A percentile compares a stretch with the other conserved stretches of the same genome.
Evolutionary conservation across 2,329 filamentous ascomycete species (phyloP).

Genomic region (Epichloe baconii): DNA sequence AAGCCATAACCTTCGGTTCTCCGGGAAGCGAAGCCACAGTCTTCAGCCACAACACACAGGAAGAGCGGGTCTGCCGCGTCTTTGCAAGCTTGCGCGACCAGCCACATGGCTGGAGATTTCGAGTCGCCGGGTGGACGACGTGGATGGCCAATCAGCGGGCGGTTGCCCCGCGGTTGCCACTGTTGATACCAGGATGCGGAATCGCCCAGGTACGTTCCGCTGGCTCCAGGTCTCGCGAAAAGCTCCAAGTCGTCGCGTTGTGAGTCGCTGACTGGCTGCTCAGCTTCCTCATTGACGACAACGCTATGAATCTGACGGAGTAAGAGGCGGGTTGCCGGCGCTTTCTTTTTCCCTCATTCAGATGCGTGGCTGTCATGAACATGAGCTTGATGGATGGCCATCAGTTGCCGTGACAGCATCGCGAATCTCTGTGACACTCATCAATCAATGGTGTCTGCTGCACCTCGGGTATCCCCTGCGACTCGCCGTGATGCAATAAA

Average conservation of each 20-base stretch:
- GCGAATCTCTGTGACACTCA: not conserved
- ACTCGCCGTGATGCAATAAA: not conserved
- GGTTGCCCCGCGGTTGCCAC: constrained; percentile 45
- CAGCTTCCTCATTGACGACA: constrained; percentile 2
- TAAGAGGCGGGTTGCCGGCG: not conserved
- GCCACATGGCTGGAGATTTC: constrained; percentile 14
- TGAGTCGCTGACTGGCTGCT: constrained; percentile 8
- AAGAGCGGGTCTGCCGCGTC: constrained; percentile 4
- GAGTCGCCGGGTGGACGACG: constrained; percentile 3
- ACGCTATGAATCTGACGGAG: not conserved
- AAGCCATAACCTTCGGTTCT: not conserved
- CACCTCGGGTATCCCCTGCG: not conserved
- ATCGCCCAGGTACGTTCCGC: constrained; percentile 11
- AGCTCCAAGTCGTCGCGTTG: constrained; percentile 10
- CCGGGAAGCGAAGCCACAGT: not conserved
- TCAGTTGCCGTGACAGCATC: not conserved
- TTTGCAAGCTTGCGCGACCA: constrained; percentile 12
- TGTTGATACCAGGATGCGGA: constrained; percentile 29
- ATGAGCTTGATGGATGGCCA: not conserved
- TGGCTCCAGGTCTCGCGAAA: constrained; percentile 4
- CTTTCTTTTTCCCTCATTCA: not conserved
- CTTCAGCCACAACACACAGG: constrained; percentile 9
- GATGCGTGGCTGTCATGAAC: not conserved
- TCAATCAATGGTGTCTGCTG: not conserved
- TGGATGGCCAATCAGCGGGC: constrained; percentile 27